phyloP scores from a whole-genome alignment of 208 protist species.

The Leishmania mexicana region DNA sequence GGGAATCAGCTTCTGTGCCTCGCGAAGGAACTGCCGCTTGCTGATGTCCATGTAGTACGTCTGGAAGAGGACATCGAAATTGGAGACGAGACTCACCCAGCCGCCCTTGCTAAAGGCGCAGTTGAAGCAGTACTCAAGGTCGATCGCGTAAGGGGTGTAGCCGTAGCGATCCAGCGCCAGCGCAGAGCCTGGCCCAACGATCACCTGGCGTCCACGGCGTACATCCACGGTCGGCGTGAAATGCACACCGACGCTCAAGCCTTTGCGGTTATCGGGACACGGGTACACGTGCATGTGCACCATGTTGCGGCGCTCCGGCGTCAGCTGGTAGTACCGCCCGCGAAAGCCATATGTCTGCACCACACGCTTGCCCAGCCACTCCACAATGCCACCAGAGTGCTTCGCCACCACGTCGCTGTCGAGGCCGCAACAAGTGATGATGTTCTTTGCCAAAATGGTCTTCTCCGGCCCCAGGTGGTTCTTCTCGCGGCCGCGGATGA shows the following conservation, averaged over 20 bases:
- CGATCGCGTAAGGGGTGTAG: constrained; percentile 80
- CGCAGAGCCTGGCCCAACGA: constrained; percentile 83
- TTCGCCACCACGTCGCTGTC: constrained; percentile 72
- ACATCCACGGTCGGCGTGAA: constrained; percentile 86
- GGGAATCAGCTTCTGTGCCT: constrained; percentile 81
- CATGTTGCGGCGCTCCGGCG: constrained; percentile 56
- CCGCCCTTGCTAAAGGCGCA: constrained; percentile 73
- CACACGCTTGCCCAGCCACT: constrained; percentile 57
- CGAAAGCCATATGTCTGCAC: constrained; percentile 81
- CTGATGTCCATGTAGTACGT: constrained; percentile 78
- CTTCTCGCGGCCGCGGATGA: constrained; percentile 79
- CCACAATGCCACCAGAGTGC: constrained; percentile 51
- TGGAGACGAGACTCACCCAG: constrained; percentile 65
- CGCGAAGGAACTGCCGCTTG: constrained; percentile 54
- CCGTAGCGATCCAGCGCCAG: constrained; percentile 77
- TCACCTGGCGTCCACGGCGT: constrained; percentile 71
- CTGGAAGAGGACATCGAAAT: constrained; percentile 50
- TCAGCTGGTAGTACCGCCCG: constrained; percentile 81
- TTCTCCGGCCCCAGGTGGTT: constrained; percentile 75
- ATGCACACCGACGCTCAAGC: constrained; percentile 81
- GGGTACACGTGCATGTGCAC: constrained; percentile 82
- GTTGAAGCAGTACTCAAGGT: constrained; percentile 73
- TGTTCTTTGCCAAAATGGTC: constrained; percentile 58
- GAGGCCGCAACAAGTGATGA: constrained; percentile 91
- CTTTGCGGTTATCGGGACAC: constrained; percentile 56